A percentile compares a stretch with the other conserved stretches of the same genome.
These are phyloP conservation scores for Cucumis cinereus DNA, from an alignment of 306 rosid species.

Conservation along the genomic window DNA sequence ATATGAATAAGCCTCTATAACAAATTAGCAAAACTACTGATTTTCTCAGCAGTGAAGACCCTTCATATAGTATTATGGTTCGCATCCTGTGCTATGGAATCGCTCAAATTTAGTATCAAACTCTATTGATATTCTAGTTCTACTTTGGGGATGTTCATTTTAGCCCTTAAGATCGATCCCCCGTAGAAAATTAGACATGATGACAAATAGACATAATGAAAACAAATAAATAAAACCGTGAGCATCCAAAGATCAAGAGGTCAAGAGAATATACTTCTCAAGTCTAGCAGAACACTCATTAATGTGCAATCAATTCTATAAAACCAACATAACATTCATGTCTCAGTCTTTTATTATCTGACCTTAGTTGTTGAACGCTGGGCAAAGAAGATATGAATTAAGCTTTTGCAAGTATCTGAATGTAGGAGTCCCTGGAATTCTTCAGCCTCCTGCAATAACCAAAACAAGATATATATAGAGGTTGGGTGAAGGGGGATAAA, in stretches of 20 bases:
- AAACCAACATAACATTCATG: neutral
- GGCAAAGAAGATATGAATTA: slow-evolving; percentile 76
- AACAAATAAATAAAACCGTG: neutral
- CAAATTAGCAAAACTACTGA: neutral
- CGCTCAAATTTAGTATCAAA: neutral
- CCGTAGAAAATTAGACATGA: neutral
- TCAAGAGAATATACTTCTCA: neutral
- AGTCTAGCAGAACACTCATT: neutral
- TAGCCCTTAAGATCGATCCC: neutral
- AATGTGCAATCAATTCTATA: neutral
- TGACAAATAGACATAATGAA: too few relatives aligned
- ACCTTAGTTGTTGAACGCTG: slow-evolving; percentile 93
- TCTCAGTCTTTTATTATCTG: slow-evolving; percentile 12
- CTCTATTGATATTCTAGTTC: neutral
- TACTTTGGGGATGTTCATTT: neutral
- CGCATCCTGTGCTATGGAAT: neutral
- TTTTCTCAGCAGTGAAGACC: neutral
- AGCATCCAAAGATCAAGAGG: neutral
- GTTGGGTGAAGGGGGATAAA: neutral
- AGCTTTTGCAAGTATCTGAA: slow-evolving; percentile 65
- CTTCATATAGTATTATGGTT: neutral
- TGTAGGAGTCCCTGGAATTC: slow-evolving; percentile 45
- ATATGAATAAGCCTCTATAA: neutral
- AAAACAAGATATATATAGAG: slow-evolving; percentile 5
- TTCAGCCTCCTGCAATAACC: slow-evolving; percentile 69